These are phyloP conservation scores for Candida pseudofarinosa DNA, from an alignment of 805 yeast genomes.

Conservation along the genomic window DNA sequence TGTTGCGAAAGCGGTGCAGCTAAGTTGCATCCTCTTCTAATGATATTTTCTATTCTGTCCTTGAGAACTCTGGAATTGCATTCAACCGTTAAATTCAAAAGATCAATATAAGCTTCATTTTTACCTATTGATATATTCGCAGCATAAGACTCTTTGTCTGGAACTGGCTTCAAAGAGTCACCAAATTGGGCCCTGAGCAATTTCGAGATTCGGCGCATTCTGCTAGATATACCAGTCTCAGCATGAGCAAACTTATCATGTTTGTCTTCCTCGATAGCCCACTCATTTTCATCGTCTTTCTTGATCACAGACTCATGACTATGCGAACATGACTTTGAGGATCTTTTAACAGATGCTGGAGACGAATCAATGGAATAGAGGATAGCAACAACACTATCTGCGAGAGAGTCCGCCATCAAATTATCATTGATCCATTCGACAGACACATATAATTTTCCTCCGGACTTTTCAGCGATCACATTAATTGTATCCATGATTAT, in stretches of 20 bases:
- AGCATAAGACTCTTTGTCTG: constrained; percentile 36
- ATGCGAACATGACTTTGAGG: constrained; percentile 58
- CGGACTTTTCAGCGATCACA: constrained; percentile 37
- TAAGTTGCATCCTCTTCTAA: constrained; percentile 71
- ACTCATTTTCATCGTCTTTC: constrained; percentile 16
- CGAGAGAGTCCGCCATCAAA: constrained; percentile 80
- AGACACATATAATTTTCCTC: constrained; percentile 42
- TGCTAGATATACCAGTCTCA: constrained; percentile 22
- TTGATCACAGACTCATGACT: constrained; percentile 17
- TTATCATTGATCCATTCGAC: constrained; percentile 90
- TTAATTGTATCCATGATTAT: constrained; percentile 44
- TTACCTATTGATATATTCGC: constrained; percentile 71
- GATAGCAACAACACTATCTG: constrained; percentile 90
- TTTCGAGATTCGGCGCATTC: constrained; percentile 49
- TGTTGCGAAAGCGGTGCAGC: constrained; percentile 75
- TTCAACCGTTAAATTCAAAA: constrained; percentile 56
- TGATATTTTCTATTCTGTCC: constrained; percentile 77
- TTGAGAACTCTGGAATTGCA: constrained; percentile 73
- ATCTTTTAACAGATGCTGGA: constrained; percentile 88
- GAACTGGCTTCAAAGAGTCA: constrained; percentile 47
- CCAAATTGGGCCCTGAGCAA: constrained; percentile 87
- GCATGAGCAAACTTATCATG: constrained; percentile 21
- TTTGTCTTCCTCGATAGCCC: constrained; percentile 6
- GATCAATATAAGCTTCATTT: constrained; percentile 66
- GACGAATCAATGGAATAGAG: constrained; percentile 88